A percentile compares a stretch with the other conserved stretches of the same genome.
Conservation (phyloP, 73 alveolate genomes). For the Loxodes magnus region DNA sequence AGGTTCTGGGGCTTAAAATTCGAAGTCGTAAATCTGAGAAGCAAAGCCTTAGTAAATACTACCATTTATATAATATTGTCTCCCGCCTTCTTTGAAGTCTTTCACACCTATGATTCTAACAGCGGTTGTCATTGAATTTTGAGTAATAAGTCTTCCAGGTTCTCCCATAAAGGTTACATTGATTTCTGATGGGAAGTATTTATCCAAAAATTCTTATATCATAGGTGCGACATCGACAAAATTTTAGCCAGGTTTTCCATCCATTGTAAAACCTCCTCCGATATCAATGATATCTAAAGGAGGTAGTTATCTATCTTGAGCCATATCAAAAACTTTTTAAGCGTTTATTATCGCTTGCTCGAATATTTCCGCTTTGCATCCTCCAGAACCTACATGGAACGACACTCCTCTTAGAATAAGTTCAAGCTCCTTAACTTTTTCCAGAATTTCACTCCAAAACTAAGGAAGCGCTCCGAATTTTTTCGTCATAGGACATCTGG, state of each 20-base stretch:
- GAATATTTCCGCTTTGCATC: neutral
- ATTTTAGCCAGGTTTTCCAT: neutral
- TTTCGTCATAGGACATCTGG: neutral
- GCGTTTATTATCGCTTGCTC: neutral
- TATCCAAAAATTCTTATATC: neutral
- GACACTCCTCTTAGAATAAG: neutral
- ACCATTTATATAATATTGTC: slow-evolving; percentile 4
- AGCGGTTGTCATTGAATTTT: neutral
- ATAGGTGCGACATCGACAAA: slow-evolving; percentile 4
- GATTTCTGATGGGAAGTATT: slow-evolving; percentile 4
- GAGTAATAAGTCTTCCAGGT: slow-evolving; percentile 9
- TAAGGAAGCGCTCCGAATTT: neutral
- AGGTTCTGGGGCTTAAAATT: neutral
- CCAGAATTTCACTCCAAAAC: neutral
- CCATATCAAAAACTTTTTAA: neutral
- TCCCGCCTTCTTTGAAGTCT: neutral
- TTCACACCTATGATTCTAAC: neutral
- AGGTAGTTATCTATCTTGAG: neutral
- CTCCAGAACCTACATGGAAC: slow-evolving; percentile 6
- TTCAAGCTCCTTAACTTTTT: neutral
- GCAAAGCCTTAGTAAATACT: neutral
- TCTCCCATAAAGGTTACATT: slow-evolving; percentile 6
- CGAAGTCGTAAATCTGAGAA: neutral
- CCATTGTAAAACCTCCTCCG: slow-evolving; percentile 9
- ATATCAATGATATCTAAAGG: neutral